These are phyloP conservation scores for Fraxinus paxiana DNA, from an alignment of 305 asterid genomes.

Conservation along the genomic window DNA sequence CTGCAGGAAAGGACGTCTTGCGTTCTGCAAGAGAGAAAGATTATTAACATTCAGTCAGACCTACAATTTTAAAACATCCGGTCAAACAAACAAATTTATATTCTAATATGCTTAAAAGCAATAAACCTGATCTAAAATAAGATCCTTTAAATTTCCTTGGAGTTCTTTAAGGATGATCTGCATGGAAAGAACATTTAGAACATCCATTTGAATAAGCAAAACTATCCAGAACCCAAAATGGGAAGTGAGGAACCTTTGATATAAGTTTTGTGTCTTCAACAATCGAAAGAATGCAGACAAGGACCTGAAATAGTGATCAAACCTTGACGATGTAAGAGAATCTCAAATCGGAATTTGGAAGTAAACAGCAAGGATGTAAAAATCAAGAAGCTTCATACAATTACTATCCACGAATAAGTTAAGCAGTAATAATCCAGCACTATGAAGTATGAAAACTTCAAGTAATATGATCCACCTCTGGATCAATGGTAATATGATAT, in stretches of 20 bases:
- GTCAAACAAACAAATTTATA: background rate
- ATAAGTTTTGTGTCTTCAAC: slow-evolving; percentile 94
- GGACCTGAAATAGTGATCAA: slow-evolving; percentile 53
- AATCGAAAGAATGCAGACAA: slow-evolving; percentile 66
- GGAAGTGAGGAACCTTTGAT: slow-evolving; percentile 59
- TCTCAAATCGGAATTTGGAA: background rate
- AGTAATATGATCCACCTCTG: background rate
- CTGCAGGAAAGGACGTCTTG: slow-evolving; percentile 74
- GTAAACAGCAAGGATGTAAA: background rate
- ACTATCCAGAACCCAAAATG: slow-evolving; percentile 5
- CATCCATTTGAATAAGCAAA: slow-evolving; percentile 1
- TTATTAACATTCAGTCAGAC: background rate
- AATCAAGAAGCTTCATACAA: background rate
- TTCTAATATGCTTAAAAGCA: background rate
- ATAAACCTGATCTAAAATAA: slow-evolving; percentile 72
- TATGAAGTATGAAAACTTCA: background rate
- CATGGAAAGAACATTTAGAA: slow-evolving; percentile 19
- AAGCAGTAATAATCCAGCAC: background rate
- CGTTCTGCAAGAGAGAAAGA: slow-evolving; percentile 44
- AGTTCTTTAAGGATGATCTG: slow-evolving; percentile 77
- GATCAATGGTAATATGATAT: background rate
- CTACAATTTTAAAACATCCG: background rate
- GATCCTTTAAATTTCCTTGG: slow-evolving; percentile 54
- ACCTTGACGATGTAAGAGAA: background rate
- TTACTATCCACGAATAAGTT: background rate